Conservation (phyloP, 805 yeast species). For the Zygotorulaspora danielsina region DNA sequence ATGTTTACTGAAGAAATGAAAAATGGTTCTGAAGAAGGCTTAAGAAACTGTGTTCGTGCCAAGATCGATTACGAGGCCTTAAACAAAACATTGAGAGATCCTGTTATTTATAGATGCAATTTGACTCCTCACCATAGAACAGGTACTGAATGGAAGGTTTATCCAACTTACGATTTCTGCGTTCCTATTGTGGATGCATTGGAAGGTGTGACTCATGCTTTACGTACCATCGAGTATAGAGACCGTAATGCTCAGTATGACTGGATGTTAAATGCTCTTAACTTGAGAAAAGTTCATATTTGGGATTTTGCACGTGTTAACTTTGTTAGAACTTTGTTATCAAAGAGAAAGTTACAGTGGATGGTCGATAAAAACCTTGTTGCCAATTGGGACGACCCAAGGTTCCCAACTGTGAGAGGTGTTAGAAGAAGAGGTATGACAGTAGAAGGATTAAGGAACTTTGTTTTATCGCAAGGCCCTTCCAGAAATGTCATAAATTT, state of each 20-base stretch:
- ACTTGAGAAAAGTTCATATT: conserved; percentile 85
- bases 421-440: conserved; percentile 99
- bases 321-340: conserved; percentile 89
- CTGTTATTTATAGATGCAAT: conserved; percentile 96
- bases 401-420: conserved; percentile 99
- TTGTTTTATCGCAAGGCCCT: conserved; percentile 94
- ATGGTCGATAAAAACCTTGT: conserved; percentile 90
- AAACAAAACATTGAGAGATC: conserved; percentile 96
- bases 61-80: conserved; percentile 87
- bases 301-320: conserved; percentile 99
- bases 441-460: conserved; percentile 93
- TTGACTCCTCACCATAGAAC: conserved; percentile 97
- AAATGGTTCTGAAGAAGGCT: conserved; percentile 88
- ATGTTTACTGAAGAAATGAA: conserved; percentile 90
- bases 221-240: conserved; percentile 97
- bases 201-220: conserved; percentile 97
- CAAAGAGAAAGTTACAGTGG: conserved; percentile 99
- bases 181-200: conserved; percentile 92
- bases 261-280: conserved; percentile 83
- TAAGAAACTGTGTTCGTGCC: conserved; percentile 91
- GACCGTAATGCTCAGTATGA: conserved; percentile 98
- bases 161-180: conserved; percentile 99
- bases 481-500: conserved; percentile 93
- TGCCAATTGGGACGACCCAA: conserved; percentile 96
- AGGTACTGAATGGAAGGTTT: conserved; percentile 87